phyloP scores from a whole-genome alignment of 2,329 filamentous ascomycete species.

The Daldinia sp. region DNA sequence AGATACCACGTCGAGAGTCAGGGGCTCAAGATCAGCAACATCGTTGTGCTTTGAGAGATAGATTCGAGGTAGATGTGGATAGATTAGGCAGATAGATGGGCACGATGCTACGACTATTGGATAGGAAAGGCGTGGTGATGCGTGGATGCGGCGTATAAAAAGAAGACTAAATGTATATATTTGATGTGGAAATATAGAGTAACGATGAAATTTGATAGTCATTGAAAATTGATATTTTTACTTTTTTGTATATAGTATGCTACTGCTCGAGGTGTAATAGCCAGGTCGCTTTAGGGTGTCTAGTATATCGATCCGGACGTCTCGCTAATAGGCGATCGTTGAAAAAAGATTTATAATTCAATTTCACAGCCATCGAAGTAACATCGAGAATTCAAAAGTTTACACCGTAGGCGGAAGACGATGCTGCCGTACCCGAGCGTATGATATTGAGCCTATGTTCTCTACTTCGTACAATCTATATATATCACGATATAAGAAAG shows the following conservation, averaged over 20 bases:
- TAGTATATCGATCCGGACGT: no score
- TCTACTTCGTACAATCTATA: no score
- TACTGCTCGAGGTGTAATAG: neutral
- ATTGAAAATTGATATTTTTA: neutral
- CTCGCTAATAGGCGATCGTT: no score
- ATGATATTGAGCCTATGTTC: no score
- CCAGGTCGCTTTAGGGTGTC: no score
- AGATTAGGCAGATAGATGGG: constrained; percentile 7
- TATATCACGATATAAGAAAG: neutral
- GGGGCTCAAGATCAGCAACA: constrained; percentile 79
- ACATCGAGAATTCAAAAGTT: no score
- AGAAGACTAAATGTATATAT: neutral
- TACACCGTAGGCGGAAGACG: no score
- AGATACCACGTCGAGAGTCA: constrained; percentile 84
- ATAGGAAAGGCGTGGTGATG: neutral
- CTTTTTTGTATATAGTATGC: neutral
- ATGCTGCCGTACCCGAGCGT: no score
- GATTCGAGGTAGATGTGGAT: neutral
- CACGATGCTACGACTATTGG: constrained; percentile 8
- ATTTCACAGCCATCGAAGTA: no score
- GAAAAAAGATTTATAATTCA: no score
- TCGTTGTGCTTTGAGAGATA: constrained; percentile 67
- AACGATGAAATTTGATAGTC: neutral
- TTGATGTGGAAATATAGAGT: neutral
- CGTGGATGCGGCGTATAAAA: neutral